These are phyloP conservation scores for Pyrenophora tritici-repentis DNA, from an alignment of 2,329 filamentous ascomycete species.

Conservation along the genomic window DNA sequence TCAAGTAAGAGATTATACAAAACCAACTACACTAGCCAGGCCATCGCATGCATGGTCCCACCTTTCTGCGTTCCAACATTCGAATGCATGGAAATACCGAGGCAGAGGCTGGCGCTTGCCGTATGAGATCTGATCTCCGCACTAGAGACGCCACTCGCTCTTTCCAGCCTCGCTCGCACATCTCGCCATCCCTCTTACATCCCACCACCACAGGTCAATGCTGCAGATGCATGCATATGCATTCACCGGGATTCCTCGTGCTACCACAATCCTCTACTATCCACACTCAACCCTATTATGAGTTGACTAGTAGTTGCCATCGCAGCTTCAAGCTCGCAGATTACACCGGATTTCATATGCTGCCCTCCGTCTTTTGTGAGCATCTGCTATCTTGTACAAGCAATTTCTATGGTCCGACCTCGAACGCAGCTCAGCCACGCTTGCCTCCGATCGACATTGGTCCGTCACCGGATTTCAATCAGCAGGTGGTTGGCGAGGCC, in stretches of 20 bases:
- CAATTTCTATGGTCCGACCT: background rate
- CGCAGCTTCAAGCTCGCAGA: background rate
- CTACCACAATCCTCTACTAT: background rate
- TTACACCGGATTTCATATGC: background rate
- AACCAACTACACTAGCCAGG: no score
- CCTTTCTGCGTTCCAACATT: background rate
- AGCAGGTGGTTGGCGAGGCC: no score
- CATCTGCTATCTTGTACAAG: background rate
- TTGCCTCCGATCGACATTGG: background rate
- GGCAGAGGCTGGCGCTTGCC: background rate
- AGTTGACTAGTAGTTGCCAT: background rate
- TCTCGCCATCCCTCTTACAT: background rate
- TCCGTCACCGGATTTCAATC: background rate
- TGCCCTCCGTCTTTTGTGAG: background rate
- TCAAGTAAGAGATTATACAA: no score
- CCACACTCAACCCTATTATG: background rate
- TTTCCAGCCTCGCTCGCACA: constrained; percentile 4
- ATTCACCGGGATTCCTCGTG: background rate
- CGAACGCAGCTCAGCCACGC: constrained; percentile 1
- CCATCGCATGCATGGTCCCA: background rate
- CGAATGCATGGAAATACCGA: constrained; percentile 1
- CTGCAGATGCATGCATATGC: no score
- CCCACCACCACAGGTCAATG: background rate
- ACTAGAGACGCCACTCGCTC: background rate
- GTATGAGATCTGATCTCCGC: background rate